These are phyloP conservation scores for Sphagnum contortum DNA, from an alignment of 225 moss, liverwort and hornwort species.

Conservation along the genomic window DNA sequence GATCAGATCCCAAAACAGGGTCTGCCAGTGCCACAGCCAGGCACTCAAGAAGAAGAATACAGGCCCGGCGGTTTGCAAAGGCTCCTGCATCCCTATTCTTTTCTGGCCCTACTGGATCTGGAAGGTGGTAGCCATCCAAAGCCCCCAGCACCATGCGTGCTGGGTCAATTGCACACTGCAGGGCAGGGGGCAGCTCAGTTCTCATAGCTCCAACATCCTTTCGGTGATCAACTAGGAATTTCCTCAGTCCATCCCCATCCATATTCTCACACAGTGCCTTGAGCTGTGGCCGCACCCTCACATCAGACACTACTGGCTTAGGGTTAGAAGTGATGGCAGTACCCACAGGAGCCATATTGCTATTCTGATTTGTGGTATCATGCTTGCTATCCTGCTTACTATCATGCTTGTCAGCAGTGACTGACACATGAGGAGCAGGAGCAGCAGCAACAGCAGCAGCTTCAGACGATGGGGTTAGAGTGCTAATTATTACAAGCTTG, in stretches of 20 bases:
- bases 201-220: conserved; percentile 99
- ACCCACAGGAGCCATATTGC: conserved; percentile 3
- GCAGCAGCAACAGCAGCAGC: conserved; percentile 50
- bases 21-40: conserved; percentile 98
- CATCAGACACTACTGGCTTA: conserved; percentile 80
- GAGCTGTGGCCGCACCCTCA: conserved; percentile 99
- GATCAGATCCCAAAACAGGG: conserved; percentile 96
- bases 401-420: conserved; percentile 71
- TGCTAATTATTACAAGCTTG: conserved; percentile 36
- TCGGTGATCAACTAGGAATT: conserved; percentile 99
- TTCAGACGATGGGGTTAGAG: conserved; percentile 5
- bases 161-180: conserved; percentile 99
- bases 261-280: conserved; percentile 98
- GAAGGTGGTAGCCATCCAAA: conserved; percentile 96
- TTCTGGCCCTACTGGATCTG: conserved; percentile 73
- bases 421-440: conserved; percentile 72
- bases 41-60: conserved; percentile 99
- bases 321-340: conserved; percentile 42
- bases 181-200: conserved; percentile 96
- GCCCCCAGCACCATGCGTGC: conserved; percentile 95
- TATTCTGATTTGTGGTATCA: neutral
- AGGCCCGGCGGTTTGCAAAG: conserved; percentile 99
- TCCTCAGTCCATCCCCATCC: conserved; percentile 99
- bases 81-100: conserved; percentile 99
- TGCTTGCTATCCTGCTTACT: conserved; percentile 1